These are phyloP conservation scores for Neurospora hispaniola DNA, from an alignment of 495 filamentous ascomycete genomes.

Conservation along the genomic window DNA sequence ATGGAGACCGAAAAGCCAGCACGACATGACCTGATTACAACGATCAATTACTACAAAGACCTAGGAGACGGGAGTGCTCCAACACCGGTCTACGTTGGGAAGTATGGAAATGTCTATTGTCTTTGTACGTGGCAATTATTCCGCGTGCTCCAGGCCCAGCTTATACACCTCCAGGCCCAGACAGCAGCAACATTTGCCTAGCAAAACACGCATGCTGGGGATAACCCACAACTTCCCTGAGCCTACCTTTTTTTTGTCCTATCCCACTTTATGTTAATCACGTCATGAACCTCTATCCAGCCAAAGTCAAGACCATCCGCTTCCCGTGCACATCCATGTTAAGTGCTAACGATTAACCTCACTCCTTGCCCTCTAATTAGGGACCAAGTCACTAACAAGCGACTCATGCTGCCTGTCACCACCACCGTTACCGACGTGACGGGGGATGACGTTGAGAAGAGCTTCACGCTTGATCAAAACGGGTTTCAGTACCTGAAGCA, in stretches of 20 bases:
- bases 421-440: slow-evolving; percentile 30
- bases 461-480: slow-evolving; percentile 27
- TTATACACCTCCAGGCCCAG: no score
- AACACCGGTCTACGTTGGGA: slow-evolving; percentile 37
- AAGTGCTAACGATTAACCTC: not conserved
- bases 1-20: not conserved
- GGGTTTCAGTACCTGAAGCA: slow-evolving; percentile 28
- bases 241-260: not conserved
- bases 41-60: slow-evolving; percentile 49
- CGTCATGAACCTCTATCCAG: not conserved
- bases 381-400: slow-evolving; percentile 27
- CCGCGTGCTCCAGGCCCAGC: not conserved
- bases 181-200: not conserved
- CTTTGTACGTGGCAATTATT: no score
- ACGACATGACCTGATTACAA: slow-evolving; percentile 35
- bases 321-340: not conserved
- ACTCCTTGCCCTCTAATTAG: not conserved
- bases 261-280: not conserved
- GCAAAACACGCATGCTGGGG: not conserved
- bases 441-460: slow-evolving; percentile 13
- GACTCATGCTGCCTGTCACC: slow-evolving; percentile 28
- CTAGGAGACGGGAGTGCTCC: slow-evolving; percentile 47
- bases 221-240: not conserved
- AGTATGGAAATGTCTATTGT: slow-evolving; percentile 10
- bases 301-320: not conserved